Percentiles rank a stretch among this genome's conserved stretches.
These are phyloP conservation scores for Hyphopichia khmerensis DNA, from an alignment of 1,139 yeast species.

Conservation along the genomic window DNA sequence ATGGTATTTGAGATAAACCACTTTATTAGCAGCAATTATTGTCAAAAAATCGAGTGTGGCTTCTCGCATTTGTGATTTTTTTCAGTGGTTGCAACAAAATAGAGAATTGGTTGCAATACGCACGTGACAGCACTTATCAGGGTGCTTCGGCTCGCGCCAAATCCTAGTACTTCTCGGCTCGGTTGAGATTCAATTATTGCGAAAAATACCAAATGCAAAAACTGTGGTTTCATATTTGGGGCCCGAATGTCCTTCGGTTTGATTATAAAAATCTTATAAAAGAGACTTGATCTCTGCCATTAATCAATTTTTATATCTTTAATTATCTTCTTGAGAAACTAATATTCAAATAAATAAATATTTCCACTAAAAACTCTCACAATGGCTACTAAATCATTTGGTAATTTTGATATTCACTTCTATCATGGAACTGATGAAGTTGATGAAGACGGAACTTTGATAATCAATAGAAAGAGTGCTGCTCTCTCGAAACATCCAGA, in stretches of 20 bases:
- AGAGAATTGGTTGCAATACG: slow-evolving; percentile 1
- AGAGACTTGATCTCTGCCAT: no score
- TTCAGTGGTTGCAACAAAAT: no score
- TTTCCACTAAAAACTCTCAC: no score
- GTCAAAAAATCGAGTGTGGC: not conserved
- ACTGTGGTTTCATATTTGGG: slow-evolving; percentile 1
- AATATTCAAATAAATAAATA: no score
- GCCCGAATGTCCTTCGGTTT: no score
- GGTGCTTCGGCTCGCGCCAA: not conserved
- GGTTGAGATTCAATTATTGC: not conserved
- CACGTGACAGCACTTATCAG: not conserved
- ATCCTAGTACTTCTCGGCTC: not conserved
- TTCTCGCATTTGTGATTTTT: no score
- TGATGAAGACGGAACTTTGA: slow-evolving; percentile 37
- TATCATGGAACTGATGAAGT: slow-evolving; percentile 40
- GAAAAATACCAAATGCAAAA: not conserved
- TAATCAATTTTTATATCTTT: no score
- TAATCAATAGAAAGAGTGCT: slow-evolving; percentile 25
- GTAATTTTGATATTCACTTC: slow-evolving; percentile 44
- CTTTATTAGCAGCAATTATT: no score
- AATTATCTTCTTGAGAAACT: no score
- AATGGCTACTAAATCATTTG: slow-evolving; percentile 15
- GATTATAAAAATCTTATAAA: no score
- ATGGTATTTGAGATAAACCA: no score
- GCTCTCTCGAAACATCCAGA: slow-evolving; percentile 32